Evolutionary conservation across 495 filamentous ascomycete species (phyloP), one percentile per base, ranked within the genome.

Genomic region (Rhypophila decipiens): DNA sequence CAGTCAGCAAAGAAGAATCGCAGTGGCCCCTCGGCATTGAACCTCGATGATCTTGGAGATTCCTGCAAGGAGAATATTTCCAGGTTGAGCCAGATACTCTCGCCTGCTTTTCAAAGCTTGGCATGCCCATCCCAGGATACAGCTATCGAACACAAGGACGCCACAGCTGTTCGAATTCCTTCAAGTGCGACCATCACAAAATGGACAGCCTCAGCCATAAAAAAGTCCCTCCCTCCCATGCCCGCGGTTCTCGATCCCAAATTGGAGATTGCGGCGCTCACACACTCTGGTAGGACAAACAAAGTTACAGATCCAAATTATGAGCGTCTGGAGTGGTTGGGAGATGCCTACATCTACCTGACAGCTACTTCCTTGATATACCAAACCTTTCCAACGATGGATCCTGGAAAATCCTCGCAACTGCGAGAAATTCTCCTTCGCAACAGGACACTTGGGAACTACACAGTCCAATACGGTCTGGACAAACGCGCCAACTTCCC

Each of bases 321-420:
- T 58, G 85, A 89, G 51, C 70, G 79, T 10, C 73, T 89, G 22
- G 86, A 90, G 63, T 82, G 86, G 59, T 69, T 90, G 24, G 86
- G 86, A 3, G 86, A 90, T 59, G 79, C 82, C 3, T 89, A 87
- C 50, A 66, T 88, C 24, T 81, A 89, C 46, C 63, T 87, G 12
- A 78, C 85, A 40, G 74, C 84, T 40, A 81, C 83, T 2, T 75
- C 73, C 20, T 65, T 86, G 49, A 76, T 89, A 27, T 79, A 75
- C 61, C 58, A 76, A 29, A 79, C 69, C n/a, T 88, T 85, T 52
- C 74, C 76, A 3, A 58, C 66, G 9, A 68, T 84, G 12, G 44
- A 71, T 1, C 70, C 82, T 3, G 85, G 85, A 15, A 68, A 74
- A 48, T 75, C 76, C 51, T 78, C 80, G 12, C 80, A 85, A 42